Percentiles rank a stretch among this genome's conserved stretches.
Evolutionary conservation across 108 stramenopile genomes (phyloP).

Genomic region (Nitzschia putrida): DNA sequence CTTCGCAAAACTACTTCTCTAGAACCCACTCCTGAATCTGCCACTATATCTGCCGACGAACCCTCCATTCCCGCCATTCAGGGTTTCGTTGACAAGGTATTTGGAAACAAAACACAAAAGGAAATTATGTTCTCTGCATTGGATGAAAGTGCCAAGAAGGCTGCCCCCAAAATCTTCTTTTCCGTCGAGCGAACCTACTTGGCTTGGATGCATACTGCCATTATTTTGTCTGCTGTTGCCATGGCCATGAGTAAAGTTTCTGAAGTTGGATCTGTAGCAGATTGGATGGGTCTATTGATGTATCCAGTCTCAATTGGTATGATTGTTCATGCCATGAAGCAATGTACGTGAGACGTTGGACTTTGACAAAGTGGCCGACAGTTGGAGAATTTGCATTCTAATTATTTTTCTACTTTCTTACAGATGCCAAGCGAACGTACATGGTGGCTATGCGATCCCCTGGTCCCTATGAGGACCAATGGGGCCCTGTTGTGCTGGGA

Average conservation of each 20-base stretch:
- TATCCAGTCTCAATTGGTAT: conserved; percentile 87
- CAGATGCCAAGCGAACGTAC: conserved; percentile 64
- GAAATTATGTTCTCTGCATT: conserved; percentile 12
- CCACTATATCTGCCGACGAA: not conserved
- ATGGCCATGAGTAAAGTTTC: conserved; percentile 82
- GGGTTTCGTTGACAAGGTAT: not conserved
- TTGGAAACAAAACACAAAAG: not conserved
- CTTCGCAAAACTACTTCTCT: not conserved
- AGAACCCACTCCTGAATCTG: not conserved
- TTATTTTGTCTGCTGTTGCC: conserved; percentile 80
- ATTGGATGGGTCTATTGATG: conserved; percentile 80
- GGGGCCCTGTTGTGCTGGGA: conserved; percentile 82
- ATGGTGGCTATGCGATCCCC: conserved; percentile 87
- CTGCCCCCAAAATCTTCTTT: conserved; percentile 80
- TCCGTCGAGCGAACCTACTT: conserved; percentile 94
- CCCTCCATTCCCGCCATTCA: not conserved
- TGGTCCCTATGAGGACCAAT: conserved; percentile 88
- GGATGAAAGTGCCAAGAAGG: conserved; percentile 26
- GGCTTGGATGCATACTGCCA: conserved; percentile 86
- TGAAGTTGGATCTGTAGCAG: conserved; percentile 16
- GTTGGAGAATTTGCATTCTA: not conserved
- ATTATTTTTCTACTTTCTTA: not conserved
- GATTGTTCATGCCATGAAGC: conserved; percentile 84
- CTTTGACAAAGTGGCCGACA: too few species aligned
- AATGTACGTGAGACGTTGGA: conserved; percentile 59